phyloP scores from a whole-genome alignment of 257 asterid genomes.

The Solanum verrucosum region DNA sequence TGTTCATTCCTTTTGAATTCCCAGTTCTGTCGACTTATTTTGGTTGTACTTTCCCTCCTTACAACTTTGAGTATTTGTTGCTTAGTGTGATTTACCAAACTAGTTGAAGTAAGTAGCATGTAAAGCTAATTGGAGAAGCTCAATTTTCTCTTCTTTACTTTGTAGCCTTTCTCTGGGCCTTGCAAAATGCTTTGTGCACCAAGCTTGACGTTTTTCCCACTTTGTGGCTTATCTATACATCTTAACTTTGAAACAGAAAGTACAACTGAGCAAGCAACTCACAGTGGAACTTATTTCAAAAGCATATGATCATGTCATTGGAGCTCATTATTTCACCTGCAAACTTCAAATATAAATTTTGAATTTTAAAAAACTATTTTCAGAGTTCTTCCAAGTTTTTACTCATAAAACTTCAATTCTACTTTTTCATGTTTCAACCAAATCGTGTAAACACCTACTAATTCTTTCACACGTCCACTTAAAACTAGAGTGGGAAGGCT shows the following conservation, averaged over 20 bases:
- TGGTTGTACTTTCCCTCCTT: neutral
- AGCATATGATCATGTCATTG: too few relatives aligned
- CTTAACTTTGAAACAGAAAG: neutral
- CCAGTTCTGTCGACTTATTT: neutral
- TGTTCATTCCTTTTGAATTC: neutral
- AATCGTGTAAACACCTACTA: neutral
- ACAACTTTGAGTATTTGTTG: neutral
- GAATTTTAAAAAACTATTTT: neutral
- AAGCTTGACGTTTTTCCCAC: neutral
- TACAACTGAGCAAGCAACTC: neutral
- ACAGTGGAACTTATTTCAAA: neutral
- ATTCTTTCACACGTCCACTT: neutral
- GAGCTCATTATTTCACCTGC: neutral
- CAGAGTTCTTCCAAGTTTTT: neutral
- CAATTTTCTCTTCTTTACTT: neutral
- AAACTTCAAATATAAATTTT: neutral
- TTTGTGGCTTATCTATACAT: neutral
- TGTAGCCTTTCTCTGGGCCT: neutral
- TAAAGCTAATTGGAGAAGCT: neutral
- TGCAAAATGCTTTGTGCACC: neutral
- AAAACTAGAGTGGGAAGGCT: neutral
- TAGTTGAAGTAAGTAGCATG: neutral
- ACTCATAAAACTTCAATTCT: neutral
- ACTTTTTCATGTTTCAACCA: neutral
- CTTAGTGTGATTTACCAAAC: neutral